Conservation (phyloP, 768 basidiomycete genomes). For the Cantharellus cinnabarinus region DNA sequence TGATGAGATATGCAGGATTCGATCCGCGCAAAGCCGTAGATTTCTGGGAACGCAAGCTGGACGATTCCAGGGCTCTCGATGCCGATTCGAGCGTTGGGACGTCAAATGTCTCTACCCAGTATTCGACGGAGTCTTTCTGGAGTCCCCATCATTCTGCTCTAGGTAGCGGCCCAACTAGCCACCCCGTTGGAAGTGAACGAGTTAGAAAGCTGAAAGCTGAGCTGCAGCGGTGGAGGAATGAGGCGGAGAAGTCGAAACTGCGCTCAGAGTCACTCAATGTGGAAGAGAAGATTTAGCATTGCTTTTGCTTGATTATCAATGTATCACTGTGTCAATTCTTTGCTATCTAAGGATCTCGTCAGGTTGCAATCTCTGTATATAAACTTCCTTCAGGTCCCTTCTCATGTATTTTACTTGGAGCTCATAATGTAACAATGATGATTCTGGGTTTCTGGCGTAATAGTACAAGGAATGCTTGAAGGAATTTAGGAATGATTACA, state of each 20-base stretch:
- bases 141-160: background rate
- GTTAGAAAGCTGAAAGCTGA: slow-evolving; percentile 42
- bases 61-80: slow-evolving; percentile 11
- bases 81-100: background rate
- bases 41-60: slow-evolving; percentile 50
- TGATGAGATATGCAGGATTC: slow-evolving; percentile 85
- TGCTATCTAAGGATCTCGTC: no score
- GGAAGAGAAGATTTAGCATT: no score
- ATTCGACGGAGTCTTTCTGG: slow-evolving; percentile 8
- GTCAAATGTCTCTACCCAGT: slow-evolving; percentile 3
- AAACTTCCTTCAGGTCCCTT: no score
- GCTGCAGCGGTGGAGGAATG: slow-evolving; percentile 45
- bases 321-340: no score
- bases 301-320: no score
- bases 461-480: background rate
- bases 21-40: slow-evolving; percentile 62
- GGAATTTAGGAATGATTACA: background rate
- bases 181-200: slow-evolving; percentile 50
- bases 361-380: no score
- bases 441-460: no score
- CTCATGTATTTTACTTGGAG: no score
- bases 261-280: no score
- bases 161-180: slow-evolving; percentile 22
- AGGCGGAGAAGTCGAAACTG: background rate
- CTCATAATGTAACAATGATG: no score